These are phyloP conservation scores for Suillus spraguei DNA, from an alignment of 768 basidiomycete species.

Conservation along the genomic window DNA sequence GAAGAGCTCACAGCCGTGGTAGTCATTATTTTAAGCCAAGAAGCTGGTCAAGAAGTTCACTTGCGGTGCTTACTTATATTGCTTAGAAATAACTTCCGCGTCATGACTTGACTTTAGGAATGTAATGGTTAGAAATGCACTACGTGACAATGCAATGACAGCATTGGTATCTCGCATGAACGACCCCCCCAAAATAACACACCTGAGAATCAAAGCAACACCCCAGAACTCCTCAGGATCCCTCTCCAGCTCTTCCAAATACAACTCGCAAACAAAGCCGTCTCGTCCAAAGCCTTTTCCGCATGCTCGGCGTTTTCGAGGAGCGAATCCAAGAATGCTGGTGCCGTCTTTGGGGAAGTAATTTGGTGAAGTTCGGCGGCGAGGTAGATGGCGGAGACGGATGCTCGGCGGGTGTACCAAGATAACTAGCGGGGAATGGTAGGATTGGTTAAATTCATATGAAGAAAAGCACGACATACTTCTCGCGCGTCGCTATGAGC, in stretches of 20 bases:
- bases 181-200: neutral
- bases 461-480: slow-evolving; percentile 38
- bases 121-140: neutral
- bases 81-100: neutral
- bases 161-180: neutral
- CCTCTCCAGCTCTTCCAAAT: slow-evolving; percentile 55
- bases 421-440: slow-evolving; percentile 44
- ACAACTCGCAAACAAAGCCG: slow-evolving; percentile 58
- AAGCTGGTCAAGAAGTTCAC: too few species aligned
- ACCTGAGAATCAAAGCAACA: slow-evolving; percentile 23
- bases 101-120: neutral
- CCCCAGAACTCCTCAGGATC: slow-evolving; percentile 68
- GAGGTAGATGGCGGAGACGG: slow-evolving; percentile 67
- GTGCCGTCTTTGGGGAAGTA: slow-evolving; percentile 70
- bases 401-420: slow-evolving; percentile 73
- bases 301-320: slow-evolving; percentile 50
- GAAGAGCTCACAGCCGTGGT: too few species aligned
- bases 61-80: neutral
- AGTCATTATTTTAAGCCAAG: too few species aligned
- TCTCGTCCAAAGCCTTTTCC: slow-evolving; percentile 52
- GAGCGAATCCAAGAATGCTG: slow-evolving; percentile 65
- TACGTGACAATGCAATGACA: neutral
- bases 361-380: slow-evolving; percentile 86
- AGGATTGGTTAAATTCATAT: neutral
- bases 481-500: slow-evolving; percentile 56